Evolutionary conservation across 208 protist genomes (phyloP), one percentile per base, ranked within the genome.

Genomic region (Acanthamoeba triangularis): DNA sequence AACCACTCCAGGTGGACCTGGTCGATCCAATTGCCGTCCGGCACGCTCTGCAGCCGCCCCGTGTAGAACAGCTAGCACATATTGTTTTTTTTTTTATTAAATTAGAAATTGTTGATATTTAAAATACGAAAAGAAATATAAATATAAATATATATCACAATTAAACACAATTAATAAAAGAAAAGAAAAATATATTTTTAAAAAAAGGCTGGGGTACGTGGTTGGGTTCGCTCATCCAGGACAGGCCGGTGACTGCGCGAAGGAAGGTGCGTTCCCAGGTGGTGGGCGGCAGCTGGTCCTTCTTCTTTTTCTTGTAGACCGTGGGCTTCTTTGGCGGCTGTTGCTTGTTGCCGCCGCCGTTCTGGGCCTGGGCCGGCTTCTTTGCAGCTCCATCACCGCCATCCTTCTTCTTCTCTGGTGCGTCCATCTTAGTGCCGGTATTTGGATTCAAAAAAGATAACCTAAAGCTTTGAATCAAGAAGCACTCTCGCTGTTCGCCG

Each of bases 1-100:
- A 91, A 91, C 85, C 85, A 91, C 56, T 91, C 23, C 11, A 91
- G 85, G 56, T 91, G 85, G 33, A 91, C 41, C 23, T 91, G 20
- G 85, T 91, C 85, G 13, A 91, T 63, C 85, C 85, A 91, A 49
- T 91, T 33, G 54, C 85, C 85, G 20, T 63, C 49, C 23, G 85
- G 85, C 30, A 91, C 85, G 56, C 85, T 91, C 56, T 63, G 56
- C 30, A 91, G 49, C 85, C 59, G 28, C 8, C 33, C 85, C 56
- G 85, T 91, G 35, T 91, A 91, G 56, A 91, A 91, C 33, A 91
- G 33, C 56, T 74, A 18, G n/a, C n/a, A n/a, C n/a, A n/a, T n/a
- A n/a, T n/a, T n/a, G n/a, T n/a, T n/a, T n/a, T n/a, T n/a, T n/a
- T n/a, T n/a, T n/a, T n/a, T n/a, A n/a, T n/a, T n/a, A n/a, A n/a